Base-by-base conservation (phyloP, 257 asterid species). In the Gardenia jasminoides region DNA sequence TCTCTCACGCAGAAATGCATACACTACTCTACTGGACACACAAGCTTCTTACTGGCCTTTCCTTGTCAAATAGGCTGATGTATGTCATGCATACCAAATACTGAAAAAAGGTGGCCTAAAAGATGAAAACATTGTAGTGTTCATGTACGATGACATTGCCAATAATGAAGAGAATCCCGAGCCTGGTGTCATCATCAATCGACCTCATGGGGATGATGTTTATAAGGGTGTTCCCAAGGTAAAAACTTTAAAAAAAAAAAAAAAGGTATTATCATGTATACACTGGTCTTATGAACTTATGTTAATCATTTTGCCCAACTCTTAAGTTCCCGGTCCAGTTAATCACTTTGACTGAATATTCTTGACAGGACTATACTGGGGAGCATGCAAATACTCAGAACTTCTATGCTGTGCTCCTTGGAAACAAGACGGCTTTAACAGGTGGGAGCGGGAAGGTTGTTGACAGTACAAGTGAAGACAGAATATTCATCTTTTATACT, bases 111-210 rank as follows among this genome's bases (percentile, higher is more conserved):
- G 99, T 26, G 99, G 98, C 17, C 61, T 95, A 83, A 89, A 83
- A 79, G 99, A 95, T 26, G 97, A 93, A 81, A 89, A 95, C 83
- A 93, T 95, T 30, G 82, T 95, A 3, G 98, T 92, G 48, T 93
- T 95, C 89, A 95, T 95, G 98, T 93, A 92, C 11, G 98, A 95
- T 82, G 99, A 95, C 79, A 95, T 95, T 5, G 99, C 96, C 5
- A 82, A 61, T 52, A 87, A 82, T 77, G 87, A 72, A 12, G 56
- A 88, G 73, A 95, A 95, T 85, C 98, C 99, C 20, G 85, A 94
- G 52, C 91, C 86, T 26, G 99, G 99, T 52, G 83, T 88, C 16
- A 82, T 95, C 52, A 93, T 95, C 82, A 95, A 95, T 77, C 91
- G 81, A 77, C 99, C 99, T 10, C 79, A 80, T 0, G 98, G 99